Conservation (phyloP, 805 yeast species). For the Cyberlindnera petersonii region DNA sequence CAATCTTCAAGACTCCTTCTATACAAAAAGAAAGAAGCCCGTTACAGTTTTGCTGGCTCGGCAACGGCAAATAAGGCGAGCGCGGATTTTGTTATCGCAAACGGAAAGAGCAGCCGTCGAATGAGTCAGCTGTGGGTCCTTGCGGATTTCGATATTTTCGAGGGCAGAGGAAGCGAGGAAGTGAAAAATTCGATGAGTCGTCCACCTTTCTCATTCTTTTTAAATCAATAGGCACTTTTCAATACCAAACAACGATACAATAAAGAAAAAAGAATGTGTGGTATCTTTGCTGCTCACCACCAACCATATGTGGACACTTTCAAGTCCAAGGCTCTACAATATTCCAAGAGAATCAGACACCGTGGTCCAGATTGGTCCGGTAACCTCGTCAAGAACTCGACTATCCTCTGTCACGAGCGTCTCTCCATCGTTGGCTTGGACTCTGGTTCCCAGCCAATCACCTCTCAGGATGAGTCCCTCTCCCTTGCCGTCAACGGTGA, state of each 20-base stretch:
- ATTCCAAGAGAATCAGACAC: conserved; percentile 91
- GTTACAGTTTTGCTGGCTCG: too few species aligned
- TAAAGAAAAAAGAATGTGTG: conserved; percentile 66
- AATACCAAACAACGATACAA: not conserved
- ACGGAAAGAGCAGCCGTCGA: conserved; percentile 1
- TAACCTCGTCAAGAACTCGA: conserved; percentile 69
- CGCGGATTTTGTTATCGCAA: too few species aligned
- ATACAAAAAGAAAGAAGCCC: too few species aligned
- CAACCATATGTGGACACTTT: conserved; percentile 76
- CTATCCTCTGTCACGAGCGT: conserved; percentile 92
- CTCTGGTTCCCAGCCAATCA: conserved; percentile 97
- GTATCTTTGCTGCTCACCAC: conserved; percentile 90
- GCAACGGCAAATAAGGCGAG: too few species aligned
- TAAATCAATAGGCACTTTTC: too few species aligned
- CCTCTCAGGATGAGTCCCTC: conserved; percentile 69
- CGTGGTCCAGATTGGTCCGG: conserved; percentile 99
- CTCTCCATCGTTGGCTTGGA: conserved; percentile 96
- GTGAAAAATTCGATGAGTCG: conserved; percentile 3
- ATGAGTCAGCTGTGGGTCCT: conserved; percentile 1
- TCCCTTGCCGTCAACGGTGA: conserved; percentile 93
- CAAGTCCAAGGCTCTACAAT: conserved; percentile 84
- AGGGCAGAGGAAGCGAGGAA: too few species aligned
- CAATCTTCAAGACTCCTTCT: too few species aligned
- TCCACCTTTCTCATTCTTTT: not conserved
- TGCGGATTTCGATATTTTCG: not conserved